A percentile compares a stretch with the other conserved stretches of the same genome.
phyloP scores from a whole-genome alignment of 495 filamentous ascomycete species.

The Podospora comata region DNA sequence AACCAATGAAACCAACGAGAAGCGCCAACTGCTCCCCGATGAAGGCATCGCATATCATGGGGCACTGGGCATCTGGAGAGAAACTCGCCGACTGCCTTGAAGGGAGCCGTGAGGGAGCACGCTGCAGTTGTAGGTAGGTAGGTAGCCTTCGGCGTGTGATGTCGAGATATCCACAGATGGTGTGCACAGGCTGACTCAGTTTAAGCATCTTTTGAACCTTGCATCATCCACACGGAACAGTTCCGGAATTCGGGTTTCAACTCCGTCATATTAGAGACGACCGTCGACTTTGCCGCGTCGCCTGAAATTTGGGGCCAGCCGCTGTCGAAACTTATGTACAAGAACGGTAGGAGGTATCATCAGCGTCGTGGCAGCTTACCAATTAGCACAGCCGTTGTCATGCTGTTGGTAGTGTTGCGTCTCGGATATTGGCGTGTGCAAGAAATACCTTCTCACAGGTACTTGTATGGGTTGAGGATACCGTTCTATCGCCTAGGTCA shows the following conservation, averaged over 20 bases:
- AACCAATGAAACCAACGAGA: conserved; percentile 1
- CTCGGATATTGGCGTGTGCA: background rate
- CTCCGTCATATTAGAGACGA: background rate
- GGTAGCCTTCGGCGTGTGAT: background rate
- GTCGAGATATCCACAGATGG: background rate
- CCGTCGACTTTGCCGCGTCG: conserved; percentile 1
- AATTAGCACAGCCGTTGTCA: conserved; percentile 1
- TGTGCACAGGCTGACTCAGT: background rate
- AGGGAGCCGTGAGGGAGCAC: background rate
- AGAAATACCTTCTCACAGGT: conserved; percentile 45
- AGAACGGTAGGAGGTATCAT: conserved; percentile 12
- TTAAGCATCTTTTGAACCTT: background rate
- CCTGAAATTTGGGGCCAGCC: conserved; percentile 5
- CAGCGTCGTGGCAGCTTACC: background rate
- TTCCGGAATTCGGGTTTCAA: background rate
- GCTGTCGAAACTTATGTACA: conserved; percentile 18
- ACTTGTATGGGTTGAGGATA: conserved; percentile 90
- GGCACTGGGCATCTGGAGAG: background rate
- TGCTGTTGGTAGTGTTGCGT: conserved; percentile 1
- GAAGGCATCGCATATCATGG: background rate
- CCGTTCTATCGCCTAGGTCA: conserved; percentile 55
- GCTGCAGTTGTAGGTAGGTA: background rate
- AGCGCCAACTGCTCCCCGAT: background rate
- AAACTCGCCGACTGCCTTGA: background rate
- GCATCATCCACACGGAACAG: background rate